A percentile compares a stretch with the other conserved stretches of the same genome.
These are phyloP conservation scores for Eutrema japonicum DNA, from an alignment of 345 rosid species.

Conservation along the genomic window DNA sequence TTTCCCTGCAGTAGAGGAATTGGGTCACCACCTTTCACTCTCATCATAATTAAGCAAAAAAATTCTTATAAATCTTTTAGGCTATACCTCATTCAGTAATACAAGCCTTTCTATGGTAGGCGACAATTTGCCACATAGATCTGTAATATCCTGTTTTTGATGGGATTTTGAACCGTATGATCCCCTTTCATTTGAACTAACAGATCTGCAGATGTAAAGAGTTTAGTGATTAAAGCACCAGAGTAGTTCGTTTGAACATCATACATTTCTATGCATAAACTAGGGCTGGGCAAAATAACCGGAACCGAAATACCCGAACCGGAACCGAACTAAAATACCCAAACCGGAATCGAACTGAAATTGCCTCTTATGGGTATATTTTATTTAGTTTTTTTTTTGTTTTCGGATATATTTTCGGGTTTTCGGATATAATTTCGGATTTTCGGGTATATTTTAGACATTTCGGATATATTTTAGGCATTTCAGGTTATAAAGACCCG, in stretches of 20 bases:
- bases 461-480: no score
- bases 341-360: no score
- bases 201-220: slow-evolving; percentile 52
- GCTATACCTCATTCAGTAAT: slow-evolving; percentile 69
- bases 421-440: no score
- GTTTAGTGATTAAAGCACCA: background rate
- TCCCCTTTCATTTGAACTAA: slow-evolving; percentile 44
- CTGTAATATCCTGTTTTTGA: slow-evolving; percentile 49
- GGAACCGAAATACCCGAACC: no score
- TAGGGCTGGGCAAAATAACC: no score
- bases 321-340: no score
- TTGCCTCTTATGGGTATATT: no score
- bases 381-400: no score
- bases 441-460: no score
- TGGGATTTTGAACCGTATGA: slow-evolving; percentile 54
- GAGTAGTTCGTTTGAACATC: background rate
- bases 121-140: slow-evolving; percentile 63
- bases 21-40: slow-evolving; percentile 7
- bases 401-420: no score
- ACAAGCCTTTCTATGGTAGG: slow-evolving; percentile 81
- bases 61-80: background rate
- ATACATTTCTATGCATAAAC: slow-evolving; percentile 8
- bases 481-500: no score
- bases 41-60: slow-evolving; percentile 2
- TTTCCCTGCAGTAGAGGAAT: slow-evolving; percentile 59